Base-by-base conservation (phyloP, 768 basidiomycete species). In the Pleurotus salmoneostramineus region DNA sequence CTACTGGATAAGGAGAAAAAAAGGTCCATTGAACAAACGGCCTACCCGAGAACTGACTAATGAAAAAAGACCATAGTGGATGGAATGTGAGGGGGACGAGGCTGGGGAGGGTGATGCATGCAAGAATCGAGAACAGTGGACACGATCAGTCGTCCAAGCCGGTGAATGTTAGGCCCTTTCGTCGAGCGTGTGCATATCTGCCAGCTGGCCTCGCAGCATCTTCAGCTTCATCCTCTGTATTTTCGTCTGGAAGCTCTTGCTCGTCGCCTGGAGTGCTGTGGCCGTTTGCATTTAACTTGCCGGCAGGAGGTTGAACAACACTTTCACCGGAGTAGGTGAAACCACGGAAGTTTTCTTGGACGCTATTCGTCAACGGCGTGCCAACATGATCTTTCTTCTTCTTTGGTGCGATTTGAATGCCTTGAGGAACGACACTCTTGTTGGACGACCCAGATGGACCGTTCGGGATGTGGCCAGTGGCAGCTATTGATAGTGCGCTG, bases 321-420 rank as follows among this genome's bases (percentile, higher is more conserved):
- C 89, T 88, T 27, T 85, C 87, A 50, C 89, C 89, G 32, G 84
- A 85, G 68, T 88, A 93, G 6, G 91, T 95, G 78, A 98, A 98
- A 15, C 96, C 96, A 47, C 89, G 82, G 72, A 98, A 98, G 69
- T 97, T 94, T 75, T 95, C 95, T 75, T 98, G 95, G 47, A 98
- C 91, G 66, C 89, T 92, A 69, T 77, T 92, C 61, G 95, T 95
- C 67, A 98, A 76, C 42, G 92, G 93, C 34, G 82, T 85, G 8
- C 83, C 86, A 33, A 68, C 69, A 12, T 70, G 74, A 15, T 75
- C 74, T 61, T 72, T 74, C 69, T 75, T 80, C 66, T 73, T 76
- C 70, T 72, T 74, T 61, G 75, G 75, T 56, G 69, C 73, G 62
- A 85, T 88, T 66, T 83, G 77, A 58, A 87, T 87, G 10, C 75